Evolutionary conservation across 2,329 filamentous ascomycete species (phyloP), one percentile per base, ranked within the genome.

Genomic region (Aspergillus luchuensis): DNA sequence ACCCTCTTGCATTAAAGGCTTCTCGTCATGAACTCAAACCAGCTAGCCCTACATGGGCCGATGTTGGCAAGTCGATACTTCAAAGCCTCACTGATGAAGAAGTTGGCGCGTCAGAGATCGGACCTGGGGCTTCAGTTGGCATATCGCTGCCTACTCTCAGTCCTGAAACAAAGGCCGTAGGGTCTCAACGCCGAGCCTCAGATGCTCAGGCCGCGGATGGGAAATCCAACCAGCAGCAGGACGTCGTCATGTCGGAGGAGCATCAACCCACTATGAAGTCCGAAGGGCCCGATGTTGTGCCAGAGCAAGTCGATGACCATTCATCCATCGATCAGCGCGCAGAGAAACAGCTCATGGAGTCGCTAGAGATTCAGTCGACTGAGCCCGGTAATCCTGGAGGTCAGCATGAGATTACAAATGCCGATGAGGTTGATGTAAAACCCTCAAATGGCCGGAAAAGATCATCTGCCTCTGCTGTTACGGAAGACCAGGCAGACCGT

Each of bases 381-480:
- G 68, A 68, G 11, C 65, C 62, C 3, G 59, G 63, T 8, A 70
- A 73, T 23, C 47, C 45, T 28, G 28, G 60, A 6, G 61, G 56
- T n/a, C 66, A 64, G 38, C 67, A 69, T 50, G 69, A 72, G 8
- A 62, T 66, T 11, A 38, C 60, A 19, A 69, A 68, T 8, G 56
- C 57, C 3, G 73, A 76, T 13, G 72, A 71, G 10, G 51, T 61
- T 4, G 73, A 76, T 6, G 58, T 65, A 28, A 80, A 78, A 56
- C 65, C 64, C n/a, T 74, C 69, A 51, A 68, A 75, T 10, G 80
- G 80, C 21, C 80, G 86, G 19, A 89, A 89, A 71, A 79, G 87
- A 59, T 88, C 86, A 2, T 85, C 84, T 13, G 84, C 87, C 55
- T 84, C 83, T 19, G 83, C 85, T 52, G 84, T 83, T 8, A 78